Conservation (phyloP, 352 stramenopile species). For the Globisporangium acanthophoron region DNA sequence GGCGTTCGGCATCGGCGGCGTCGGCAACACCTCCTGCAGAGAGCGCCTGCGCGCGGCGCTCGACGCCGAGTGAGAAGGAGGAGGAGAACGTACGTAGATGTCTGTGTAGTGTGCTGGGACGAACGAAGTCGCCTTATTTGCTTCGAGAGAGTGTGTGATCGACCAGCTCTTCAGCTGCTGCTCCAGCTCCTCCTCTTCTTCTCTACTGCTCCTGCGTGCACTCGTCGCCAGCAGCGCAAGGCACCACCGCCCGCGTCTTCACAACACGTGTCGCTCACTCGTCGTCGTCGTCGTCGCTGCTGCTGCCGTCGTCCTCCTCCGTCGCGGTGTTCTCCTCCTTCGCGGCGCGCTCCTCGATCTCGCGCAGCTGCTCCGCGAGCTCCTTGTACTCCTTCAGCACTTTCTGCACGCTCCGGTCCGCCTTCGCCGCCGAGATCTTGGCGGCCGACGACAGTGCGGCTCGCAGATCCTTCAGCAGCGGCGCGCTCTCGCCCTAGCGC, state of each 20-base stretch:
- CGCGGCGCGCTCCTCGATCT: conserved; percentile 46
- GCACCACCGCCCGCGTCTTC: not conserved
- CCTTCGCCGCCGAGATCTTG: conserved; percentile 59
- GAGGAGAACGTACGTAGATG: not conserved
- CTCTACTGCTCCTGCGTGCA: too few relatives aligned
- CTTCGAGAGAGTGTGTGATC: too few relatives aligned
- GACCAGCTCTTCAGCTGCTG: too few relatives aligned
- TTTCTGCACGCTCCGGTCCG: conserved; percentile 58
- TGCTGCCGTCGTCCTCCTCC: conserved; percentile 37
- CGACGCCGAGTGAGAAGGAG: conserved; percentile 1
- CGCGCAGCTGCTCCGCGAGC: conserved; percentile 58
- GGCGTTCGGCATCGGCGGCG: conserved; percentile 85
- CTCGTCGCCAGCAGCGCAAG: too few relatives aligned
- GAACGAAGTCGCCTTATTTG: too few relatives aligned
- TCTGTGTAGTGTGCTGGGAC: too few relatives aligned
- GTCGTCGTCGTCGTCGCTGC: conserved; percentile 15
- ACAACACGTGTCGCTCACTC: conserved; percentile 6
- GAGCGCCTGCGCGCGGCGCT: conserved; percentile 36
- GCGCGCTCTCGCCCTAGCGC: conserved; percentile 28
- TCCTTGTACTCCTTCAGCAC: conserved; percentile 71
- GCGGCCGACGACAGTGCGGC: conserved; percentile 41
- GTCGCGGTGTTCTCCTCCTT: conserved; percentile 45
- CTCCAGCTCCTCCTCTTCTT: too few relatives aligned
- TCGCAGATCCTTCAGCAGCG: conserved; percentile 65
- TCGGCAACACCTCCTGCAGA: conserved; percentile 79